Conservation (phyloP, 2,329 filamentous ascomycete species). For the Pseudohalonectria lignicola region DNA sequence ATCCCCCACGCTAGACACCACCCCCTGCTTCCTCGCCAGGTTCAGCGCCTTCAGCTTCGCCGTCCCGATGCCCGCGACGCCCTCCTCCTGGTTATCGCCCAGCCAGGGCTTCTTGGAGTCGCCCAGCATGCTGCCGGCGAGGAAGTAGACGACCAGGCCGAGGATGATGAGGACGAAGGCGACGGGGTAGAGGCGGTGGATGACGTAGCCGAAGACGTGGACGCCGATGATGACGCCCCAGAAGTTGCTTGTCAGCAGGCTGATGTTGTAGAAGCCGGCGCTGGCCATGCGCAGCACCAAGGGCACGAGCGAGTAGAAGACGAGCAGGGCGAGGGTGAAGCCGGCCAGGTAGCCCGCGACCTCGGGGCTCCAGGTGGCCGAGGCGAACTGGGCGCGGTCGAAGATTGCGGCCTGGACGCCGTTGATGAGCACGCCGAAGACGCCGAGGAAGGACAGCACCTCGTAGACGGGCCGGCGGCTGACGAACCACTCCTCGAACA, state of each 20-base stretch:
- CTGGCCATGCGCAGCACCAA: constrained; percentile 80
- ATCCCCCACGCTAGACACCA: constrained; percentile 9
- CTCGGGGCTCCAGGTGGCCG: constrained; percentile 52
- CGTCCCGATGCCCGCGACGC: constrained; percentile 71
- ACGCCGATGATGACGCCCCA: constrained; percentile 94
- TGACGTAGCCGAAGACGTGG: constrained; percentile 65
- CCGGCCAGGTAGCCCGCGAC: constrained; percentile 79
- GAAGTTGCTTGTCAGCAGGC: constrained; percentile 86
- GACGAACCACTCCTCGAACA: constrained; percentile 90
- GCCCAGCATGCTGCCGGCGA: constrained; percentile 69
- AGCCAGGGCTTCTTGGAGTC: constrained; percentile 95
- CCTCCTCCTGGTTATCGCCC: constrained; percentile 72
- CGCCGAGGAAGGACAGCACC: constrained; percentile 80
- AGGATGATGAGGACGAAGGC: constrained; percentile 88
- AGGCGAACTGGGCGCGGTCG: constrained; percentile 62
- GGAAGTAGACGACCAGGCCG: constrained; percentile 79
- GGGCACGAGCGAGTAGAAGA: constrained; percentile 85
- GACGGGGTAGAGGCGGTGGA: constrained; percentile 91
- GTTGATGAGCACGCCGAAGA: constrained; percentile 86
- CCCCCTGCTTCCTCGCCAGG: constrained; percentile 32
- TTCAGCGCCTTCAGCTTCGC: constrained; percentile 67
- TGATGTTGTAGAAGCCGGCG: constrained; percentile 95
- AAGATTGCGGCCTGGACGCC: constrained; percentile 87
- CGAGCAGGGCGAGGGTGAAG: constrained; percentile 69
- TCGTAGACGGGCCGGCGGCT: constrained; percentile 81